A percentile compares a stretch with the other conserved stretches of the same genome.
These are phyloP conservation scores for Fusarium oligoseptatum DNA, from an alignment of 2,329 filamentous ascomycete species.

Conservation along the genomic window DNA sequence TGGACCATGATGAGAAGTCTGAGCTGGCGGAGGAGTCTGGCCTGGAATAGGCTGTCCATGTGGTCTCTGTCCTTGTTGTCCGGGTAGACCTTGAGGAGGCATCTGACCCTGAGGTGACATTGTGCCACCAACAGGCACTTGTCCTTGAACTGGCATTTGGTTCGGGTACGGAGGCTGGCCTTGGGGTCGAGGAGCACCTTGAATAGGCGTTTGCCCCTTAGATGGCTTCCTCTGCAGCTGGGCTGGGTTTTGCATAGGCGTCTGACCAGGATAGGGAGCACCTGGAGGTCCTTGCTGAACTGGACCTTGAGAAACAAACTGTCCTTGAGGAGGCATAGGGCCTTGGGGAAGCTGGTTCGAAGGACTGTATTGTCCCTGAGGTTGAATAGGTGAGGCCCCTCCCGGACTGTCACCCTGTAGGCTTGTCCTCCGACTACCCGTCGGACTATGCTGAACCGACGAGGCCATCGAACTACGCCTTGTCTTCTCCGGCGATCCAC, in stretches of 20 bases:
- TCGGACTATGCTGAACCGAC: constrained; percentile 35
- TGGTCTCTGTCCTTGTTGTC: constrained; percentile 12
- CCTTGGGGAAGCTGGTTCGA: constrained; percentile 7
- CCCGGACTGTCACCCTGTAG: constrained; percentile 35
- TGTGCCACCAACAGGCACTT: constrained; percentile 13
- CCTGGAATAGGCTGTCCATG: constrained; percentile 19
- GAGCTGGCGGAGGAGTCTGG: constrained; percentile 8
- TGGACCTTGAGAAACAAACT: constrained; percentile 14
- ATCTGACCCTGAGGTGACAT: constrained; percentile 15
- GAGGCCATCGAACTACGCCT: constrained; percentile 32
- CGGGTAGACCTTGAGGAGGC: neutral
- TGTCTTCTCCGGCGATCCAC: constrained; percentile 20
- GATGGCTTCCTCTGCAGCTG: constrained; percentile 40
- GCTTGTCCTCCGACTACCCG: constrained; percentile 39
- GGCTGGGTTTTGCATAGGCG: constrained; percentile 6
- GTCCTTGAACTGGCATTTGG: constrained; percentile 12
- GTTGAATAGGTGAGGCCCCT: constrained; percentile 20
- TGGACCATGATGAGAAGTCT: constrained; percentile 8
- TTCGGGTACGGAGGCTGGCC: neutral
- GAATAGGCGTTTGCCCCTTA: constrained; percentile 15
- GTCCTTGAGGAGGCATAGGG: constrained; percentile 8
- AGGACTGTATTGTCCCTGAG: constrained; percentile 22
- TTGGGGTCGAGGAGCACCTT: constrained; percentile 1
- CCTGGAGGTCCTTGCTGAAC: neutral
- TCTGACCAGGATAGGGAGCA: constrained; percentile 20